phyloP scores from a whole-genome alignment of 164 flowering plant species.

The Tetracentron sinense region DNA sequence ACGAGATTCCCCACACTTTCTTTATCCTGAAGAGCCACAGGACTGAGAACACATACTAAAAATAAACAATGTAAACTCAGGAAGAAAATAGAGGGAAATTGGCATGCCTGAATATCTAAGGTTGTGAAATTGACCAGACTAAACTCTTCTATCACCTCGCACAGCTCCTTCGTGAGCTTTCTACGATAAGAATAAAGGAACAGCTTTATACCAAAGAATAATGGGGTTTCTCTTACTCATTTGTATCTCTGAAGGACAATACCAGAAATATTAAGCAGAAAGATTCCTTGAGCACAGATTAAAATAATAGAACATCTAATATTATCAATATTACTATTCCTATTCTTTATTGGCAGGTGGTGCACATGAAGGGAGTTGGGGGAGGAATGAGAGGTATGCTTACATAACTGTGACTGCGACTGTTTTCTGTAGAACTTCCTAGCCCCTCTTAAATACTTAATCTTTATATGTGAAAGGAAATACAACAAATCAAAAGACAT shows the following conservation, averaged over 20 bases:
- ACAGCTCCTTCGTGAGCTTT: slow-evolving; percentile 83
- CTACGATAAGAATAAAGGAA: slow-evolving; percentile 33
- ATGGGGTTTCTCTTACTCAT: neutral
- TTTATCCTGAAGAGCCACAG: slow-evolving; percentile 53
- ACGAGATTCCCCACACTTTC: slow-evolving; percentile 90
- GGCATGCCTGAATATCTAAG: slow-evolving; percentile 77
- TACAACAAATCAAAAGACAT: no score
- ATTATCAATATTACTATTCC: no score
- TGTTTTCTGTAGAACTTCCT: no score
- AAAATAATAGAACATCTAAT: neutral
- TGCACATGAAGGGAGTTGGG: neutral
- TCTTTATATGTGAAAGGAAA: no score
- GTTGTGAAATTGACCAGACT: slow-evolving; percentile 78
- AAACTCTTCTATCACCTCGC: slow-evolving; percentile 74
- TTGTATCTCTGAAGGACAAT: neutral
- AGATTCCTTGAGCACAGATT: no score
- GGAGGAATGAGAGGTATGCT: neutral
- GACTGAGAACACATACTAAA: neutral
- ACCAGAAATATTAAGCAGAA: neutral
- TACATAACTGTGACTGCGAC: no score
- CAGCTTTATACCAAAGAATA: neutral
- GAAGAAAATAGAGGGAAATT: neutral
- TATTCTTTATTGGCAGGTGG: neutral
- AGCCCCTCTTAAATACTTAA: no score
- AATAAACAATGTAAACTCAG: neutral